A percentile compares a stretch with the other conserved stretches of the same genome.
Evolutionary conservation across 2,329 filamentous ascomycete species (phyloP).

Genomic region (Aspergillus brasiliensis): DNA sequence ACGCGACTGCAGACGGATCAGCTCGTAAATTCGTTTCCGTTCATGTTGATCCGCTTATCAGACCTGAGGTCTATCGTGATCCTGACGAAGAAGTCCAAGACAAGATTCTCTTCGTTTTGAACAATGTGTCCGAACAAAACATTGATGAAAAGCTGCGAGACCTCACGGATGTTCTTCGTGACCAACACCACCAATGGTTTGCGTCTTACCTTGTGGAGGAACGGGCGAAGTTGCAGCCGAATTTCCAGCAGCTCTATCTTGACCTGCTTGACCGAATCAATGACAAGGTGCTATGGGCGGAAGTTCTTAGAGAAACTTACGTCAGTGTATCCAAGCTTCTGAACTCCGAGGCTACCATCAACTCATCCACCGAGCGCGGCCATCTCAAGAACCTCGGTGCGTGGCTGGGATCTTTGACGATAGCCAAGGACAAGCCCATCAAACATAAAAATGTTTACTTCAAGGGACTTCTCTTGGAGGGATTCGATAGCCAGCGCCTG

Average conservation of each 20-base stretch:
- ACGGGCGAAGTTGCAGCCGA: constrained; percentile 94
- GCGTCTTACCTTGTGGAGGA: constrained; percentile 93
- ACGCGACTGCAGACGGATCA: constrained; percentile 59
- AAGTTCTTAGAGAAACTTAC: constrained; percentile 92
- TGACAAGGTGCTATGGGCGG: constrained; percentile 76
- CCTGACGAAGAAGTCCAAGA: constrained; percentile 84
- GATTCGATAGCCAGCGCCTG: constrained; percentile 86
- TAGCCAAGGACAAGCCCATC: constrained; percentile 92
- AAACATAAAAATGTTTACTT: constrained; percentile 97
- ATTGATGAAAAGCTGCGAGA: constrained; percentile 81
- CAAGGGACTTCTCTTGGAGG: constrained; percentile 91
- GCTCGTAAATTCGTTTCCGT: constrained; percentile 76
- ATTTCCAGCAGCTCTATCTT: constrained; percentile 91
- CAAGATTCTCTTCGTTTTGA: constrained; percentile 91
- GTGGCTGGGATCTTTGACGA: constrained; percentile 90
- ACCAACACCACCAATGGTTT: constrained; percentile 92
- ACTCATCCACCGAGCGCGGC: constrained; percentile 78
- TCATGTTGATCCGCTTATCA: constrained; percentile 69
- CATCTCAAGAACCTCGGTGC: constrained; percentile 91
- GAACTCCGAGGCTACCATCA: constrained; percentile 85
- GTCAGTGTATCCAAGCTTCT: constrained; percentile 81
- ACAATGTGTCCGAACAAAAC: constrained; percentile 92
- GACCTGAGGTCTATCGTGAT: constrained; percentile 70
- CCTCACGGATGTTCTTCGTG: constrained; percentile 74
- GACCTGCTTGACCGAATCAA: constrained; percentile 83